Base-by-base conservation (phyloP, 23 red algal genomes). In the Gracilaria domingensis region DNA sequence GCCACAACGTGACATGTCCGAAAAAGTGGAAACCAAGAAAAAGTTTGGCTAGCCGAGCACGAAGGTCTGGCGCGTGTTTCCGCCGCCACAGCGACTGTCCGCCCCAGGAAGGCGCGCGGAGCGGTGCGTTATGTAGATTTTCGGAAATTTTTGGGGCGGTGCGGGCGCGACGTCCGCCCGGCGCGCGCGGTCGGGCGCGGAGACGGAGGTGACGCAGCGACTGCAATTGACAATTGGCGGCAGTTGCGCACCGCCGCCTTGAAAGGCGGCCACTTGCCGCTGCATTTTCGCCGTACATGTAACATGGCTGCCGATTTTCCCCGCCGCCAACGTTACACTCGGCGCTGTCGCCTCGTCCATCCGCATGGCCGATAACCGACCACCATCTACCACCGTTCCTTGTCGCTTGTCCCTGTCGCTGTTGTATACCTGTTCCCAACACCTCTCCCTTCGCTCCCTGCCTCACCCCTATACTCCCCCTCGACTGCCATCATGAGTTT, bases 211-310 rank as follows among this genome's bases (percentile, higher is more conserved):
- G 72, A 77, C 72, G 72, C 72, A 20, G 72, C 72, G 64, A 69
- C 64, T 69, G 72, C 72, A 77, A 77, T 77, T 77, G 72, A 77
- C 72, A 77, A 77, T 77, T 77, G 72, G 72, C 72, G 72, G 72
- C 72, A 77, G 72, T 77, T 77, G 72, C 72, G 72, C 42, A 45
- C 72, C 72, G 72, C 45, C 72, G 42, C 72, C 40, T 51, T 49
- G 21, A 3, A 33, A 24, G 72, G 40, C 72, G 38, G 72, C 72
- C 72, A 51, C 72, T 51, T 25, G 72, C 72, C 45, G 72, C 72
- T 50, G 72, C 72, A 77, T 45, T 77, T 51, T 51, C 40, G 40
- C 72, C 72, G 72, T 77, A 51, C 45, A 45, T 77, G 72, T 77
- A 51, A 51, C 39, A 77, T 77, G 72, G 72, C 72, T 77, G 72